A percentile compares a stretch with the other conserved stretches of the same genome.
Evolutionary conservation across 2,329 filamentous ascomycete genomes (phyloP).

Genomic region (Venturia oleaginea): DNA sequence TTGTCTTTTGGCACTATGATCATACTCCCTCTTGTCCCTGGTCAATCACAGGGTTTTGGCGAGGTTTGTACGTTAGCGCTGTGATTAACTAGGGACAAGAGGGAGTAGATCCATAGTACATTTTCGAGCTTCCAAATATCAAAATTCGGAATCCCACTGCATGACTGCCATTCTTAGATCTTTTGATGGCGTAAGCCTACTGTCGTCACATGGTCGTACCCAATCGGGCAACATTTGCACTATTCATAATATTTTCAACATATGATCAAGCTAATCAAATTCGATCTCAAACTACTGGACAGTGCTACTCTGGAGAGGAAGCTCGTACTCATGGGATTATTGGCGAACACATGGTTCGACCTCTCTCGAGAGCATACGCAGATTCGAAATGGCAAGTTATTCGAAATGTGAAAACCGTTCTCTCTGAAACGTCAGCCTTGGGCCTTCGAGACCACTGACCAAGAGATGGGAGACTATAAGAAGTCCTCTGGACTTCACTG

Average conservation of each 20-base stretch:
- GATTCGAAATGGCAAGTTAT: background rate
- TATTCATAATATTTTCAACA: background rate
- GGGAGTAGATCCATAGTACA: background rate
- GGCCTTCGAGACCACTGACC: background rate
- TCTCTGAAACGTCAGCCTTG: background rate
- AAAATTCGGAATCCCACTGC: background rate
- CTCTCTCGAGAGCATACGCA: background rate
- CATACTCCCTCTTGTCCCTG: too few species aligned
- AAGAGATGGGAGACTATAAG: background rate
- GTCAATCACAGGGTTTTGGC: too few species aligned
- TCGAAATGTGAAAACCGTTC: background rate
- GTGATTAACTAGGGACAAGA: too few species aligned
- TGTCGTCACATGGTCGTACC: background rate
- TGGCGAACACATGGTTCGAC: background rate
- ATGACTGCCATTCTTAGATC: background rate
- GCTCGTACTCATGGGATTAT: background rate
- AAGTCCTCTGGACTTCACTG: background rate
- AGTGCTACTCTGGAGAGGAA: background rate
- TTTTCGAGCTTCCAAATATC: background rate
- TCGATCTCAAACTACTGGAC: background rate
- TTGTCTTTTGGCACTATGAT: background rate
- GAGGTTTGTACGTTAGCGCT: too few species aligned
- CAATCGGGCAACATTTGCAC: background rate
- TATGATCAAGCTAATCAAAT: background rate
- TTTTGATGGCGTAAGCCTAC: background rate